Evolutionary conservation across 306 rosid species (phyloP).

Genomic region (Arachis stenosperma): DNA sequence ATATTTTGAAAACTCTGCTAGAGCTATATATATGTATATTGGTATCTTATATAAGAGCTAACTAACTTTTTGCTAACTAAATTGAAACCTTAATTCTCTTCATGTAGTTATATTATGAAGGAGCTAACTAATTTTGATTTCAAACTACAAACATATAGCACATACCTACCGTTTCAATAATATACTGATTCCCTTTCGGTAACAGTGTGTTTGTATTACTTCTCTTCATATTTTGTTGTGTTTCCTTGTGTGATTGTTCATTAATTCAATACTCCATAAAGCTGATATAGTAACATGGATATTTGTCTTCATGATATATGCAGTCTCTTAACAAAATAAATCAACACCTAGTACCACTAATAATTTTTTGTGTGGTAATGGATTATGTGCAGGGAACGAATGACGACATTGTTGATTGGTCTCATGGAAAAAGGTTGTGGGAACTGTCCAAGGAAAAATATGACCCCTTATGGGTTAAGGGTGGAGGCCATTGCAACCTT

Average conservation of each 20-base stretch:
- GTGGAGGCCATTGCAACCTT: slow-evolving; percentile 98
- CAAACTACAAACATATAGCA: slow-evolving; percentile 14
- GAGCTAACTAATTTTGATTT: too few species aligned
- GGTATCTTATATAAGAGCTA: too few species aligned
- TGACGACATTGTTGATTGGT: slow-evolving; percentile 90
- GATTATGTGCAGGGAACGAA: slow-evolving; percentile 61
- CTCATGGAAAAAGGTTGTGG: slow-evolving; percentile 97
- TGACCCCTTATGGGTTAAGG: slow-evolving; percentile 97
- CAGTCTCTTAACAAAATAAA: slow-evolving; percentile 11
- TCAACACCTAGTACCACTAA: slow-evolving; percentile 29
- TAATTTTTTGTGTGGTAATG: slow-evolving; percentile 34
- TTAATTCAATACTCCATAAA: too few species aligned
- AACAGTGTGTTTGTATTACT: slow-evolving; percentile 69
- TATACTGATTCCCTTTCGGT: slow-evolving; percentile 69
- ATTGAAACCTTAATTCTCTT: too few species aligned
- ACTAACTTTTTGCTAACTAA: too few species aligned
- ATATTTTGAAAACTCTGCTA: too few species aligned
- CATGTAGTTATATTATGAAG: too few species aligned
- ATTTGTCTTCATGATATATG: too few species aligned
- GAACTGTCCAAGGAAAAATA: slow-evolving; percentile 76
- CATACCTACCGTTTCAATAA: slow-evolving; percentile 73
- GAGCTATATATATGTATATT: too few species aligned
- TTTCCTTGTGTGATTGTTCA: too few species aligned
- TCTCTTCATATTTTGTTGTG: slow-evolving; percentile 31
- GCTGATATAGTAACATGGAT: too few species aligned